Evolutionary conservation across 1,284 basidiomycete species (phyloP).

Genomic region (Pulchroboletus neoregius): DNA sequence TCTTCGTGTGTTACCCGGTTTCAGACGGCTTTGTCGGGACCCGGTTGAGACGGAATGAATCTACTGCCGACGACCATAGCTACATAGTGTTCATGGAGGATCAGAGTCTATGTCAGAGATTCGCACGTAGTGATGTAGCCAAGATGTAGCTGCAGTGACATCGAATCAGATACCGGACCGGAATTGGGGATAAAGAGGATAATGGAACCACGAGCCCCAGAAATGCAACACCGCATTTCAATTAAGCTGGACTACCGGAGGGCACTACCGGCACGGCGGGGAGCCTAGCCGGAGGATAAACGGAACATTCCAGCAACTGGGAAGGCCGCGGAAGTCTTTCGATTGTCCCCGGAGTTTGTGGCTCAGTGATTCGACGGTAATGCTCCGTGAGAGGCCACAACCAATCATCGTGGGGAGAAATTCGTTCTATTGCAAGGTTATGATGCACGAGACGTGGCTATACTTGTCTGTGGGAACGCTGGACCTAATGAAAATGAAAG

Average conservation of each 20-base stretch:
- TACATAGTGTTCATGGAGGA: background rate
- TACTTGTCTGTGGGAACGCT: background rate
- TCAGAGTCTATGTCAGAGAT: background rate
- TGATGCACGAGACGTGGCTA: background rate
- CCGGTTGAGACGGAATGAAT: too few species aligned
- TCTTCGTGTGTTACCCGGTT: background rate
- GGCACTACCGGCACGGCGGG: conserved; percentile 10
- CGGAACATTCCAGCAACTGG: background rate
- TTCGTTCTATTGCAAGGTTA: background rate
- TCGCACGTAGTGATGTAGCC: background rate
- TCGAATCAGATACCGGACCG: background rate
- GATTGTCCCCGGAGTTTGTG: background rate
- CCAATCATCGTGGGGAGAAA: background rate
- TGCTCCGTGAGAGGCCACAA: background rate
- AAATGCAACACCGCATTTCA: conserved; percentile 16
- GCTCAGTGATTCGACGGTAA: background rate
- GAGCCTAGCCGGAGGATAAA: conserved; percentile 5
- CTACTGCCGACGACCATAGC: too few species aligned
- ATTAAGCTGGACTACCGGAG: conserved; percentile 3
- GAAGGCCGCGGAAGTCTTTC: background rate
- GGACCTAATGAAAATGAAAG: background rate
- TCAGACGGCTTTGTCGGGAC: too few species aligned
- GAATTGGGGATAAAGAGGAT: background rate
- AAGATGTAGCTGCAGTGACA: too few species aligned
- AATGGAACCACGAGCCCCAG: background rate